Conservation (phyloP, 2,329 filamentous ascomycete genomes). For the Boeremia exigua region DNA sequence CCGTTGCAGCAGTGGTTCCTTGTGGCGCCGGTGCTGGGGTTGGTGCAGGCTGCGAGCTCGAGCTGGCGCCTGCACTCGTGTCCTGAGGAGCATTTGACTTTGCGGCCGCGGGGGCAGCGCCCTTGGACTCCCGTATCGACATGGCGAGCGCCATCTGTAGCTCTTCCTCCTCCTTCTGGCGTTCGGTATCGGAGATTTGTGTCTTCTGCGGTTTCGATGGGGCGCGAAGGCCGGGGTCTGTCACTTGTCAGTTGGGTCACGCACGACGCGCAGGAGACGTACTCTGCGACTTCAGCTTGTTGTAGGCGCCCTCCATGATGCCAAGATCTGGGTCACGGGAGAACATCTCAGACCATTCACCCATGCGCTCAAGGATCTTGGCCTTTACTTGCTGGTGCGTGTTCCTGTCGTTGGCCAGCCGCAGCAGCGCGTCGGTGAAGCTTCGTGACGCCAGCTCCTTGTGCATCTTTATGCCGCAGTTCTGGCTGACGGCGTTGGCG, state of each 20-base stretch:
- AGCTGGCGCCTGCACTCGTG: slow-evolving; percentile 25
- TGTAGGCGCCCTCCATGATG: slow-evolving; percentile 96
- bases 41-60: slow-evolving; percentile 43
- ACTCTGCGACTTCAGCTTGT: slow-evolving; percentile 78
- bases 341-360: slow-evolving; percentile 96
- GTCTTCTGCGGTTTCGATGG: slow-evolving; percentile 94
- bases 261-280: slow-evolving; percentile 1
- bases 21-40: slow-evolving; percentile 68
- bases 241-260: slow-evolving; percentile 43
- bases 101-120: slow-evolving; percentile 49
- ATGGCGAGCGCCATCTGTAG: slow-evolving; percentile 93
- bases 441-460: slow-evolving; percentile 88
- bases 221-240: slow-evolving; percentile 86
- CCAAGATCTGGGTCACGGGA: slow-evolving; percentile 85
- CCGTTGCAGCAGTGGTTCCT: slow-evolving; percentile 93
- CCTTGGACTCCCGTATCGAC: slow-evolving; percentile 83
- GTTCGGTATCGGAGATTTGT: slow-evolving; percentile 85
- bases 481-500: slow-evolving; percentile 88
- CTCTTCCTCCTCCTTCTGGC: slow-evolving; percentile 96
- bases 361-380: slow-evolving; percentile 96
- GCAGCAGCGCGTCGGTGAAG: slow-evolving; percentile 91
- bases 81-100: slow-evolving; percentile 51
- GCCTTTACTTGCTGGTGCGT: slow-evolving; percentile 96
- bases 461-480: slow-evolving; percentile 86
- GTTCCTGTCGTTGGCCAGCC: slow-evolving; percentile 90